These are phyloP conservation scores for Chaetothyriales sp. DNA, from an alignment of 2,329 filamentous ascomycete genomes.

Conservation along the genomic window DNA sequence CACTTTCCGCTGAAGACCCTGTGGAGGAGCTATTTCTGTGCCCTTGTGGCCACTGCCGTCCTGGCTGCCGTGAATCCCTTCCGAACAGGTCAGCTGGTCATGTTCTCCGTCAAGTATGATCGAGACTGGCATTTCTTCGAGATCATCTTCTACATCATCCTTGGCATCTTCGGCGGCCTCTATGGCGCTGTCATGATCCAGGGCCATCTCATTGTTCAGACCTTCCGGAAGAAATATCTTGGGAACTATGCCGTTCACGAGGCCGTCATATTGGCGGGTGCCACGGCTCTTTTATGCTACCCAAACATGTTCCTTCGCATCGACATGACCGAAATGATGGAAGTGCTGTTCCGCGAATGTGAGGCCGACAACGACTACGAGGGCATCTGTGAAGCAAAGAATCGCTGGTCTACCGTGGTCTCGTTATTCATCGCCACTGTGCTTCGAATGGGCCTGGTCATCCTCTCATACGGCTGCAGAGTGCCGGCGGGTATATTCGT, in stretches of 20 bases:
- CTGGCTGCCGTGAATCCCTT: slow-evolving; percentile 95
- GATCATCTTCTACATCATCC: slow-evolving; percentile 74
- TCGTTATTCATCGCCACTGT: slow-evolving; percentile 67
- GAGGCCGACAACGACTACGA: slow-evolving; percentile 79
- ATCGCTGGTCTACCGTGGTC: slow-evolving; percentile 61
- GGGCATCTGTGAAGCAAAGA: slow-evolving; percentile 65
- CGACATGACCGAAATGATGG: slow-evolving; percentile 99
- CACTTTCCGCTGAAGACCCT: slow-evolving; percentile 94
- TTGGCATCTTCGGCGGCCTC: slow-evolving; percentile 83
- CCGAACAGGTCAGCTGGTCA: slow-evolving; percentile 89
- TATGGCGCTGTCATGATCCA: slow-evolving; percentile 97
- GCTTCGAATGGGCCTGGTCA: slow-evolving; percentile 68
- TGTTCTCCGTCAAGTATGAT: slow-evolving; percentile 96
- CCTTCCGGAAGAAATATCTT: slow-evolving; percentile 88
- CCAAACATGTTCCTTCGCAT: slow-evolving; percentile 90
- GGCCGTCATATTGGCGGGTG: slow-evolving; percentile 64
- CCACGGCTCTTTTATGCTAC: slow-evolving; percentile 86
- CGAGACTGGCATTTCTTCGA: slow-evolving; percentile 98
- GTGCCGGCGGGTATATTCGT: slow-evolving; percentile 97
- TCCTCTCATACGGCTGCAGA: slow-evolving; percentile 94
- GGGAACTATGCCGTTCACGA: slow-evolving; percentile 71
- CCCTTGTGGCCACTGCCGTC: slow-evolving; percentile 82
- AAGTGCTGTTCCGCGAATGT: slow-evolving; percentile 89
- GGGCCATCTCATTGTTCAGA: slow-evolving; percentile 82
- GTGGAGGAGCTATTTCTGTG: slow-evolving; percentile 97